These are phyloP conservation scores for Ophiocordyceps camponoti-leonardi DNA, from an alignment of 2,329 filamentous ascomycete genomes.

Conservation along the genomic window DNA sequence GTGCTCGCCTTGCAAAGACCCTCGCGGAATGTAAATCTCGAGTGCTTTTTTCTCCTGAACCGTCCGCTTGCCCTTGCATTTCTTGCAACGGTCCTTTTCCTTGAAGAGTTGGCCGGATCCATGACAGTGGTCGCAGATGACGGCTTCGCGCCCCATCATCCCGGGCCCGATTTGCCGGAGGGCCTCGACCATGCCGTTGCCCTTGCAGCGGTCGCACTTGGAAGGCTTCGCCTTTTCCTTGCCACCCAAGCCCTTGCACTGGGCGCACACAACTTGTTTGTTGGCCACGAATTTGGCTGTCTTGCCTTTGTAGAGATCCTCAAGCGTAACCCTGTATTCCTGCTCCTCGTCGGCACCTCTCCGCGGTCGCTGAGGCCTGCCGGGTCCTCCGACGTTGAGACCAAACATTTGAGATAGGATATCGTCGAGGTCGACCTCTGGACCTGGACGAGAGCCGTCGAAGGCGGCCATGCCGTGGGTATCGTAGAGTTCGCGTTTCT, in stretches of 20 bases:
- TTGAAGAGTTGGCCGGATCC: slow-evolving; percentile 78
- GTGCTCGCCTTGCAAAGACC: slow-evolving; percentile 70
- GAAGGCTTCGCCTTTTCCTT: slow-evolving; percentile 82
- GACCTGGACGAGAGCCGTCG: slow-evolving; percentile 54
- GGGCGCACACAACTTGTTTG: slow-evolving; percentile 77
- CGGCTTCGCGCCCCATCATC: slow-evolving; percentile 63
- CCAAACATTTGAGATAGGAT: slow-evolving; percentile 87
- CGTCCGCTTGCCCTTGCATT: slow-evolving; percentile 87
- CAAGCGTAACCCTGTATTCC: slow-evolving; percentile 75
- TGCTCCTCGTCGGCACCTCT: slow-evolving; percentile 76
- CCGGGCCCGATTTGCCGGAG: slow-evolving; percentile 75
- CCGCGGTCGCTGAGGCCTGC: slow-evolving; percentile 41
- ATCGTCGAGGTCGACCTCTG: slow-evolving; percentile 77
- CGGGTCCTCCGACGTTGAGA: slow-evolving; percentile 46
- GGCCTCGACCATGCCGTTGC: slow-evolving; percentile 58
- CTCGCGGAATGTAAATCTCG: slow-evolving; percentile 88
- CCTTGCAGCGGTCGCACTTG: slow-evolving; percentile 70
- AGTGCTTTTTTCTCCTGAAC: slow-evolving; percentile 82
- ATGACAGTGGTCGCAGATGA: slow-evolving; percentile 67
- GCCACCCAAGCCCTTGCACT: slow-evolving; percentile 77
- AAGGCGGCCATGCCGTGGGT: slow-evolving; percentile 92
- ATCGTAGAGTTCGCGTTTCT: slow-evolving; percentile 85
- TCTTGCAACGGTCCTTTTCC: slow-evolving; percentile 96
- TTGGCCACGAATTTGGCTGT: slow-evolving; percentile 92
- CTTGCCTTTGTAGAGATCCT: slow-evolving; percentile 97